Conservation (phyloP, 2,329 filamentous ascomycete species). For the Fusarium anguioides region DNA sequence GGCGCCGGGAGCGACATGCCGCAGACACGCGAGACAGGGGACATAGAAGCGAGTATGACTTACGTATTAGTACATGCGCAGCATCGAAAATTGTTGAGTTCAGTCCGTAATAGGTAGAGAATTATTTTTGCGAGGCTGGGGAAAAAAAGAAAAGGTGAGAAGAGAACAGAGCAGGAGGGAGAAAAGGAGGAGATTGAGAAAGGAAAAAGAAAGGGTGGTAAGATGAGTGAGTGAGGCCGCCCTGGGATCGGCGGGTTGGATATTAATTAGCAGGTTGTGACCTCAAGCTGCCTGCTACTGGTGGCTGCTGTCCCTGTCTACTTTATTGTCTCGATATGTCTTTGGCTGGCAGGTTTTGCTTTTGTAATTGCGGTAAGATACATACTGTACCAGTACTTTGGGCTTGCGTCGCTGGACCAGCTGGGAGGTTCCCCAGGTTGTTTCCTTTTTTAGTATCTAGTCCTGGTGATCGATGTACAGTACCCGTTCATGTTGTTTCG, state of each 20-base stretch:
- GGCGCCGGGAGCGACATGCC: slow-evolving; percentile 27
- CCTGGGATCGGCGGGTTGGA: slow-evolving; percentile 28
- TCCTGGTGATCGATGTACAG: slow-evolving; percentile 6
- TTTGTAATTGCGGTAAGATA: background rate
- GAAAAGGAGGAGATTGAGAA: slow-evolving; percentile 3
- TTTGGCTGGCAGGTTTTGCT: slow-evolving; percentile 15
- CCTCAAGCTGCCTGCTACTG: slow-evolving; percentile 16
- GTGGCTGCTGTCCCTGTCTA: slow-evolving; percentile 15
- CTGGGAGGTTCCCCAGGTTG: slow-evolving; percentile 20
- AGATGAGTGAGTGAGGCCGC: slow-evolving; percentile 37
- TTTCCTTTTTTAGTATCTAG: slow-evolving; percentile 9
- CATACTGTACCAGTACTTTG: slow-evolving; percentile 24
- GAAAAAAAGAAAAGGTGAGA: background rate
- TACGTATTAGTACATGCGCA: slow-evolving; percentile 35
- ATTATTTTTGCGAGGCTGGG: slow-evolving; percentile 24
- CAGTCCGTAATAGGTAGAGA: background rate
- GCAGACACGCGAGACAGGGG: slow-evolving; percentile 38
- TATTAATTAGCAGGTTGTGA: slow-evolving; percentile 23
- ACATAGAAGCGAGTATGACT: slow-evolving; percentile 25
- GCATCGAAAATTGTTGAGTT: slow-evolving; percentile 26
- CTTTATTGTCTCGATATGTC: slow-evolving; percentile 30
- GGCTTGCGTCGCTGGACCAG: background rate
- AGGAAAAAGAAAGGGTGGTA: slow-evolving; percentile 12
- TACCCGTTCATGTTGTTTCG: background rate
- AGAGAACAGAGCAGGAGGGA: background rate